A percentile compares a stretch with the other conserved stretches of the same genome.
These are phyloP conservation scores for Turritis glabra DNA, from an alignment of 345 rosid genomes.

Conservation along the genomic window DNA sequence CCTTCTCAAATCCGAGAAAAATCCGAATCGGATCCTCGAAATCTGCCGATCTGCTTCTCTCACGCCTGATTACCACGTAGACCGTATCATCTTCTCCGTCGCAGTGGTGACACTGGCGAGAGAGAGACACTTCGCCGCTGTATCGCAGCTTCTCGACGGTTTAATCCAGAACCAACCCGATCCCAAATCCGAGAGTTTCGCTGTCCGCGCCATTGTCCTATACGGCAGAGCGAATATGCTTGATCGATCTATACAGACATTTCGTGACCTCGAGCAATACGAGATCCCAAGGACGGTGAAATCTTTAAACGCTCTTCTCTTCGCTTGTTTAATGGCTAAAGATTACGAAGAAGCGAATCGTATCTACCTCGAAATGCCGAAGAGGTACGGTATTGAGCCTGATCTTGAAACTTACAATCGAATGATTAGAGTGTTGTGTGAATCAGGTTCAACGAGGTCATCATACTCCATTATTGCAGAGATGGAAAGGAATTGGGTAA, in stretches of 20 bases:
- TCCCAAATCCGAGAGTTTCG: constrained; percentile 58
- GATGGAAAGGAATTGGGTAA: constrained; percentile 65
- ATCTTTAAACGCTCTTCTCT: constrained; percentile 65
- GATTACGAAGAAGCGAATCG: constrained; percentile 57
- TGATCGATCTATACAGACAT: constrained; percentile 58
- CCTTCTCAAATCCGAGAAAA: constrained; percentile 62
- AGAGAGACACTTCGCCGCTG: constrained; percentile 50
- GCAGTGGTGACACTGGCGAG: constrained; percentile 62
- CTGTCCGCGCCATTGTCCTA: constrained; percentile 60
- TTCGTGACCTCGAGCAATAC: constrained; percentile 47
- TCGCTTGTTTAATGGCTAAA: constrained; percentile 58
- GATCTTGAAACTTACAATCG: constrained; percentile 63
- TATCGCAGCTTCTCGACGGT: constrained; percentile 60
- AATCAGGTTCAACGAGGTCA: constrained; percentile 58
- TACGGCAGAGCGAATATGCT: constrained; percentile 84
- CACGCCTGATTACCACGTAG: constrained; percentile 53
- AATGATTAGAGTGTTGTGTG: constrained; percentile 59
- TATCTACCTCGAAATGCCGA: constrained; percentile 62
- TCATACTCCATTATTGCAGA: constrained; percentile 65
- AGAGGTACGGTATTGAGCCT: constrained; percentile 49
- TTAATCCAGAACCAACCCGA: constrained; percentile 57
- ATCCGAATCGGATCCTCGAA: constrained; percentile 74
- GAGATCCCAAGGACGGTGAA: constrained; percentile 53
- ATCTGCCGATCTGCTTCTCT: constrained; percentile 75
- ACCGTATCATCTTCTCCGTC: constrained; percentile 64